Evolutionary conservation across 2,329 filamentous ascomycete genomes (phyloP), one percentile per base, ranked within the genome.

Genomic region (Colletotrichum plurivorum): DNA sequence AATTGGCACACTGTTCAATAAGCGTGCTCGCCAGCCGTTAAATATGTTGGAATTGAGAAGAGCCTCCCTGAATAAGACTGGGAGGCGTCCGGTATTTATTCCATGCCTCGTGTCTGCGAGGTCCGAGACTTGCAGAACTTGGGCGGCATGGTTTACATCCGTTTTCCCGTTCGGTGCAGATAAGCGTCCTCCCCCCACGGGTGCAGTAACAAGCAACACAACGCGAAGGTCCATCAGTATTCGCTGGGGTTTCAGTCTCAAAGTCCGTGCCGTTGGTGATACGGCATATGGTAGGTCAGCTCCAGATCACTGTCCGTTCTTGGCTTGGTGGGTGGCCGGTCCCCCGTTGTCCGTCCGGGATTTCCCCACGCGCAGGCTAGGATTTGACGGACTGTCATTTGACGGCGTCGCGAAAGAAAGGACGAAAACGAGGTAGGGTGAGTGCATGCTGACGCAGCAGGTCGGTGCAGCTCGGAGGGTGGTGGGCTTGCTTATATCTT

Each of bases 221-320:
- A 20, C 31, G 31, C 7, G 31, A 54, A 52, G 51, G 25, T 27
- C 31, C 51, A 67, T 63, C 63, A 54, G 59, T 63, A 68, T 55
- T 67, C 51, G n/a, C 36, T 52, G 46, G 46, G 46, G 67, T 70
- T 70, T 70, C 67, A 70, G 64, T 63, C 36, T 53, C 51, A 18
- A 54, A 49, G 67, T 58, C 67, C 57, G 67, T 63, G 67, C 67
- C 64, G 46, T 57, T 48, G 27, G 64, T 63, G 22, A 45, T 55
- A 58, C 64, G 68, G 45, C 63, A 69, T 70, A 39, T 46, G 52
- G 52, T 61, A 67, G 36, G 51, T 55, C 58, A 68, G 52, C 53
- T 7, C 48, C 53, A n/a, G 13, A 41, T 16, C 20, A 43, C 10
- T 57, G 56, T 67, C 63, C 56, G 56, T 56, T 48, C 41, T 16